Evolutionary conservation across 768 basidiomycete species (phyloP).

Genomic region (Rhodotorula kratochvilovae): DNA sequence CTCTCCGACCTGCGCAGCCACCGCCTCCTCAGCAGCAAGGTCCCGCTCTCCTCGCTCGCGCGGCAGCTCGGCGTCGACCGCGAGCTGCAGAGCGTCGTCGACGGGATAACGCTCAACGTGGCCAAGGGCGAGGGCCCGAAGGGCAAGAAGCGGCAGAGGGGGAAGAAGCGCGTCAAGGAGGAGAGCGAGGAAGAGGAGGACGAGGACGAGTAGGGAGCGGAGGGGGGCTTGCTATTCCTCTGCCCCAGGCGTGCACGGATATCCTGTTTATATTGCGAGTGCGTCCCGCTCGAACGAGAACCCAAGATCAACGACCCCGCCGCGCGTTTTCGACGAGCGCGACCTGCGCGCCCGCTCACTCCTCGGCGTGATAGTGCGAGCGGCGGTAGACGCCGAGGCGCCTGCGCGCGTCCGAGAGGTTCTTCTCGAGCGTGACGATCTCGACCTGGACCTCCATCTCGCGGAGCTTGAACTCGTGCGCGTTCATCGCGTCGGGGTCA

Average conservation of each 20-base stretch:
- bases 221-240: not conserved
- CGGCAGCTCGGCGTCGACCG: slow-evolving; percentile 18
- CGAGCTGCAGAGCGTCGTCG: not conserved
- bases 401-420: slow-evolving; percentile 59
- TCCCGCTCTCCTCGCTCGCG: slow-evolving; percentile 9
- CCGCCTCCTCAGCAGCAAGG: slow-evolving; percentile 1
- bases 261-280: too few species aligned
- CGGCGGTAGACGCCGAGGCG: slow-evolving; percentile 41
- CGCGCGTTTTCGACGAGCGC: too few species aligned
- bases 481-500: slow-evolving; percentile 87
- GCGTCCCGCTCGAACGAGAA: not conserved
- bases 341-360: not conserved
- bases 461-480: slow-evolving; percentile 87
- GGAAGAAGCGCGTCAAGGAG: not conserved
- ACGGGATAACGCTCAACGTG: not conserved
- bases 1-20: not conserved
- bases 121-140: too few species aligned
- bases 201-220: too few species aligned
- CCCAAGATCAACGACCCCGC: too few species aligned
- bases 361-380: slow-evolving; percentile 31
- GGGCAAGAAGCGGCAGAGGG: not conserved
- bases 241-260: not conserved
- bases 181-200: not conserved
- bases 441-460: slow-evolving; percentile 99
- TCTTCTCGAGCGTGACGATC: slow-evolving; percentile 92